A percentile compares a stretch with the other conserved stretches of the same genome.
Evolutionary conservation across 2,329 filamentous ascomycete species (phyloP).

Genomic region (Fusarium multiceps): DNA sequence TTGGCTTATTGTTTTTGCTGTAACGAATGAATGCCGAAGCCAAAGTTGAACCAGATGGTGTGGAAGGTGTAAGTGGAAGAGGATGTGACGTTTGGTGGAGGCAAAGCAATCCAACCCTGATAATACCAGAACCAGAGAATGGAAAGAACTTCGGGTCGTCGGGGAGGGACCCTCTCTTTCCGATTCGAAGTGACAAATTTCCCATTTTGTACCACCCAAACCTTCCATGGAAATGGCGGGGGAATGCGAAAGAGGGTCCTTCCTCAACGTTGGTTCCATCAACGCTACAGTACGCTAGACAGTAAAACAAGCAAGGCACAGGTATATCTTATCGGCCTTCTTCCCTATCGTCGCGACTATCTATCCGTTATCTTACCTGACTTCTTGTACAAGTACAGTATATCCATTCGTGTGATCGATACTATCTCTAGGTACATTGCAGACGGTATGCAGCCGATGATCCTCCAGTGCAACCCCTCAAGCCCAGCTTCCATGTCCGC

Average conservation of each 20-base stretch:
- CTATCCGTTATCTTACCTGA: neutral
- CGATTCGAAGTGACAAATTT: conserved; percentile 22
- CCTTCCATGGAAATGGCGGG: conserved; percentile 20
- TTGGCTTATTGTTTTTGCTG: conserved; percentile 5
- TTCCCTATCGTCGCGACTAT: neutral
- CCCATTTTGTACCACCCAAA: neutral
- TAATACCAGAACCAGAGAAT: conserved; percentile 12
- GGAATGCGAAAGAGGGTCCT: conserved; percentile 28
- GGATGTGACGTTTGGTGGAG: conserved; percentile 36
- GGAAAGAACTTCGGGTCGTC: conserved; percentile 41
- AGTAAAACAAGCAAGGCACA: neutral
- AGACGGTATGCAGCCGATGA: neutral
- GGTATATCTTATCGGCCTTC: neutral
- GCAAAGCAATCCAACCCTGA: conserved; percentile 4
- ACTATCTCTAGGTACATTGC: neutral
- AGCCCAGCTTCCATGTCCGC: conserved; percentile 11
- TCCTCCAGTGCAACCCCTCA: neutral
- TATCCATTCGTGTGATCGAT: neutral
- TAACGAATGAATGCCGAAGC: conserved; percentile 15
- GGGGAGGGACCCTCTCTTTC: conserved; percentile 34
- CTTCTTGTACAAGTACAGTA: neutral
- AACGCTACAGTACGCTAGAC: neutral
- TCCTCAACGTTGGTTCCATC: neutral
- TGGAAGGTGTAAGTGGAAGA: conserved; percentile 22
- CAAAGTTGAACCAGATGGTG: neutral